Evolutionary conservation across 345 rosid species (phyloP), one percentile per base, ranked within the genome.

Genomic region (Barbarea vulgaris): DNA sequence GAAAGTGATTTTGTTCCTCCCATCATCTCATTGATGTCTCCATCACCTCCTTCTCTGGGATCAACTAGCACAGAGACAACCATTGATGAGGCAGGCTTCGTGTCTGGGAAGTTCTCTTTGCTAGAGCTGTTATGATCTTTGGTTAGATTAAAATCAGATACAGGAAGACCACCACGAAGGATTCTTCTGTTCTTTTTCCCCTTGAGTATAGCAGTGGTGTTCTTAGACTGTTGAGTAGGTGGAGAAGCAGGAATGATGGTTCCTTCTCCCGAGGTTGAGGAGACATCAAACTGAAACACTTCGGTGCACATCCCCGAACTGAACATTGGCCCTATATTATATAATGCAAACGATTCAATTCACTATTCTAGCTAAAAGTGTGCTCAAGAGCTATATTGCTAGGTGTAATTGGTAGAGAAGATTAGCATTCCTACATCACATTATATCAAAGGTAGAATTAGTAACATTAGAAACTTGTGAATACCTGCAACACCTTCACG

Each of bases 401-500:
- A 36, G 41, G 41, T 36, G 13, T 3, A 36, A 36, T 3, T 36
- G 41, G 41, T 3, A 36, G 41, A 36, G 41, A 36, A 3, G 41
- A 36, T 36, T 36, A 36, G 41, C 41, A 36, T 37, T 37, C 42
- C 42, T 37, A 37, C 42, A 37, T 36, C n/a, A n/a, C 41, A 36
- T 11, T 0, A 37, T 37, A 37, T 61, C 59, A 69, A 57, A 19
- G 19, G 51, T 5, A 52, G 42, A 57, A 56, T 15, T 42, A 21
- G 46, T 13, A 30, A 57, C n/a, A 47, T 3, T 22, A 4, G 57
- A 34, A 71, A 48, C 34, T 4, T 10, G n/a, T 59, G 61, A 73
- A 69, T 86, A 91, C 98, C 98, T 80, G 98, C 89, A 73, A 85
- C 84, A 41, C 93, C 97, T 88, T 94, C 95, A 56, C 80, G 88